Evolutionary conservation across 306 rosid genomes (phyloP), one percentile per base, ranked within the genome.

Genomic region (Astragalus glycyphyllos): DNA sequence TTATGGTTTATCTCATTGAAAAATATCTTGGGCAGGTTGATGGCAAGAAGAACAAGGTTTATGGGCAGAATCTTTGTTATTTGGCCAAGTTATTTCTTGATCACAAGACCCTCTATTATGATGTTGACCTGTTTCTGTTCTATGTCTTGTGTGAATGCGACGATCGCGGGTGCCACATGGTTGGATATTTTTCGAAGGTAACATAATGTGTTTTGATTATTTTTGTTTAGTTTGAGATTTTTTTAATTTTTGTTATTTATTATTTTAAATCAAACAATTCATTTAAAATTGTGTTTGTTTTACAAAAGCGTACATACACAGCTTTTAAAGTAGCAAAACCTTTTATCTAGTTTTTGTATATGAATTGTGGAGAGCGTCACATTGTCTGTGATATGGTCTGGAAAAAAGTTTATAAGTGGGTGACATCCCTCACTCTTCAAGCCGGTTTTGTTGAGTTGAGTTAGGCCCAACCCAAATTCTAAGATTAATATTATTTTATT

Each of bases 141-240:
- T 95, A 95, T 76, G 85, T 95, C 72, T 76, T 91, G 68, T 95
- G 99, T 65, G 96, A 95, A 80, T 95, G 99, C 56, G 99, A 95
- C 84, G 99, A 95, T 78, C 87, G 97, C 65, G 99, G 99, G 69
- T 95, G 99, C 80, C 99, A 95, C 84, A 91, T 95, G 99, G 99
- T 95, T 74, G 99, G 99, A 76, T 95, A 95, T 82, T 95, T 95
- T 75, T 91, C 99, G 41, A 95, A 95, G 97, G 99, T 88, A 87
- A 77, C 41, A 67, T 69, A 42, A 58, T 10, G 31, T 41, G 14
- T 26, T 79, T 56, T 48, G 0, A 26, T 55, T 48, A 56, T 56
- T 48, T 65, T 7, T 26, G 57, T 48, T 40, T 32, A 53, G 0
- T 44, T 29, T 59, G 7, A 66, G 58, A 49, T 51, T 6, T 42